A percentile compares a stretch with the other conserved stretches of the same genome.
These are phyloP conservation scores for Talaromyces proteolyticus DNA, from an alignment of 495 filamentous ascomycete genomes.

Conservation along the genomic window DNA sequence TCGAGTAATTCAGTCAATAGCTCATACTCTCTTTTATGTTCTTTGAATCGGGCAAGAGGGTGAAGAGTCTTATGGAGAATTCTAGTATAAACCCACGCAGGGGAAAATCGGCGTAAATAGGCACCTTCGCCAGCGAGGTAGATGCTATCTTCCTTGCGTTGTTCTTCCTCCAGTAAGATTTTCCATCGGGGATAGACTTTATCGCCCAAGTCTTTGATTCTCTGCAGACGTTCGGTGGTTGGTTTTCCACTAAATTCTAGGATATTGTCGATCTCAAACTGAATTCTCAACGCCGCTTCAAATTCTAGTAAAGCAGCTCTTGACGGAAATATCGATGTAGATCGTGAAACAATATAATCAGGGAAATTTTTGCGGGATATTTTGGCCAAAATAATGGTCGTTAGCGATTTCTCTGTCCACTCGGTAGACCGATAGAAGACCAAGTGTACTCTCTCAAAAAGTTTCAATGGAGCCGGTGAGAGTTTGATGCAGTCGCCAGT, in stretches of 20 bases:
- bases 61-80: conserved; percentile 84
- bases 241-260: conserved; percentile 82
- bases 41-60: conserved; percentile 78
- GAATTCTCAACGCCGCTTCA: conserved; percentile 76
- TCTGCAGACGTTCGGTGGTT: conserved; percentile 53
- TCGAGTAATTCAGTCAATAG: conserved; percentile 69
- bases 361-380: conserved; percentile 85
- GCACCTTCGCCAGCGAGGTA: conserved; percentile 85
- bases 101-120: conserved; percentile 86
- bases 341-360: conserved; percentile 82
- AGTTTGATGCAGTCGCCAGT: conserved; percentile 84
- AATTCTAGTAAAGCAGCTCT: conserved; percentile 76
- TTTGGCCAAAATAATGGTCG: conserved; percentile 88
- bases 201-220: conserved; percentile 68
- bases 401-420: conserved; percentile 96
- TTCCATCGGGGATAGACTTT: conserved; percentile 77
- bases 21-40: conserved; percentile 70
- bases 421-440: conserved; percentile 96
- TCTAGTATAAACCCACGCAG: conserved; percentile 89
- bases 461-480: conserved; percentile 61
- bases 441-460: conserved; percentile 91
- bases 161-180: conserved; percentile 66
- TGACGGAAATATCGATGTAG: conserved; percentile 80
- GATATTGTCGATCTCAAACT: conserved; percentile 76
- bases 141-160: conserved; percentile 68